Percentiles rank a stretch among this genome's conserved stretches.
Evolutionary conservation across 805 yeast genomes (phyloP).

Genomic region (Wickerhamomyces queroliae): DNA sequence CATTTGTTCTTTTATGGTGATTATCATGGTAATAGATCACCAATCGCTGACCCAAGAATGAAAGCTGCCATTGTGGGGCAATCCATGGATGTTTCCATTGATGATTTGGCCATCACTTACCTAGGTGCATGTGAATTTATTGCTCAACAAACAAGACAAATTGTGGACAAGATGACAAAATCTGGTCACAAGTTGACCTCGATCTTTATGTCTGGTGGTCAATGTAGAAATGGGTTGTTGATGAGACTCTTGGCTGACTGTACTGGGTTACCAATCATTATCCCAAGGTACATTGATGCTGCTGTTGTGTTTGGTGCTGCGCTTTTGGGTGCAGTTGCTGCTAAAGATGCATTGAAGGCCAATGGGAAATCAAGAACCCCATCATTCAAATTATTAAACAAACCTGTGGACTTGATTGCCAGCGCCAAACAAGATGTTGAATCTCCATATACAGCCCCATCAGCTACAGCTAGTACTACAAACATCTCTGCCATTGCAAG

Average conservation of each 20-base stretch:
- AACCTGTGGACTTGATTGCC: conserved; percentile 18
- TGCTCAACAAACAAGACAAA: conserved; percentile 96
- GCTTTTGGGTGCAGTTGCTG: conserved; percentile 90
- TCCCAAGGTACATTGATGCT: conserved; percentile 93
- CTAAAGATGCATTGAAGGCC: conserved; percentile 42
- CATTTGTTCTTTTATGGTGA: conserved; percentile 93
- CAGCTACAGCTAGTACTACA: conserved; percentile 67
- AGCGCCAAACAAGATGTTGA: conserved; percentile 26
- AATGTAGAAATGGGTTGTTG: conserved; percentile 84
- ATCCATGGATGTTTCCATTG: conserved; percentile 82
- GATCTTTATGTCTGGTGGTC: conserved; percentile 93
- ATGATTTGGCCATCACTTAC: conserved; percentile 79
- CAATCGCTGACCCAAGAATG: conserved; percentile 95
- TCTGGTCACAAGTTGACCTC: conserved; percentile 74
- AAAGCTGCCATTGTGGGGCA: conserved; percentile 89
- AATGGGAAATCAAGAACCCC: conserved; percentile 13
- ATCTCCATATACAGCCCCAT: conserved; percentile 76
- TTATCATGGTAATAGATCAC: conserved; percentile 93
- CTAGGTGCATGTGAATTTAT: conserved; percentile 95
- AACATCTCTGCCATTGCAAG: conserved; percentile 33
- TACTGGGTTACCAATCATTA: conserved; percentile 84
- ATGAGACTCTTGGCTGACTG: conserved; percentile 91
- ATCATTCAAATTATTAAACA: conserved; percentile 21
- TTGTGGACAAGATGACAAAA: conserved; percentile 75
- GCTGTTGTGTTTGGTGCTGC: conserved; percentile 98